Evolutionary conservation across 176 grass and related monocot species (phyloP).

Genomic region (Triticum turgidum): DNA sequence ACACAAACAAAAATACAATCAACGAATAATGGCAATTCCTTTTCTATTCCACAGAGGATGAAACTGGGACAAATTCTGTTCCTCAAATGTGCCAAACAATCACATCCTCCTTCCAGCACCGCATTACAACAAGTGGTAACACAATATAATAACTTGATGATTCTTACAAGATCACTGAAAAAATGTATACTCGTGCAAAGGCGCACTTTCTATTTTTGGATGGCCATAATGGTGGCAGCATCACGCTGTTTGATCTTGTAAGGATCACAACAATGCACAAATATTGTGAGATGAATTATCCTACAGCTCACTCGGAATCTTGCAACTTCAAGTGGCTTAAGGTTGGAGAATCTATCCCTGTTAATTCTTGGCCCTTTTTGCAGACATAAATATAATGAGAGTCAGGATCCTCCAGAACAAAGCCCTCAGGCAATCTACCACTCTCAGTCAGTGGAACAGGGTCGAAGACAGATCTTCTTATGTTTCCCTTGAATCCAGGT

Average conservation of each 20-base stretch:
- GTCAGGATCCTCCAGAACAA: conserved; percentile 88
- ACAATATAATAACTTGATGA: conserved; percentile 15
- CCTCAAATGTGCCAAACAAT: conserved; percentile 21
- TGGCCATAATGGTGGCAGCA: conserved; percentile 53
- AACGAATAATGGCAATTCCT: not conserved
- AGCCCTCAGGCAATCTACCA: conserved; percentile 60
- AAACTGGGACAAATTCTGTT: conserved; percentile 23
- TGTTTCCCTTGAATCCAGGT: conserved; percentile 58
- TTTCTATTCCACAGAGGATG: not conserved
- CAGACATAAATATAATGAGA: conserved; percentile 95
- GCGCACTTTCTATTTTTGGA: conserved; percentile 26
- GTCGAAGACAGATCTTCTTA: conserved; percentile 64
- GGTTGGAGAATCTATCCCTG: conserved; percentile 27
- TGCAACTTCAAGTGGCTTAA: conserved; percentile 22
- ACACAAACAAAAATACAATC: not conserved
- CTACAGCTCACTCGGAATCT: conserved; percentile 29
- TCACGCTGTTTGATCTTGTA: conserved; percentile 28
- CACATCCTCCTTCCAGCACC: not conserved
- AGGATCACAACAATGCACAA: conserved; percentile 29
- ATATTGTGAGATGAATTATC: conserved; percentile 26
- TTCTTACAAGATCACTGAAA: conserved; percentile 34
- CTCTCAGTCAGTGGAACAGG: conserved; percentile 77
- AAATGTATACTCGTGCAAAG: conserved; percentile 28
- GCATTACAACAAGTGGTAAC: conserved; percentile 4
- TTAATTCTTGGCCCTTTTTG: conserved; percentile 52